Evolutionary conservation across 2,329 filamentous ascomycete species (phyloP), one percentile per base, ranked within the genome.

Genomic region (Madurella fahalii): DNA sequence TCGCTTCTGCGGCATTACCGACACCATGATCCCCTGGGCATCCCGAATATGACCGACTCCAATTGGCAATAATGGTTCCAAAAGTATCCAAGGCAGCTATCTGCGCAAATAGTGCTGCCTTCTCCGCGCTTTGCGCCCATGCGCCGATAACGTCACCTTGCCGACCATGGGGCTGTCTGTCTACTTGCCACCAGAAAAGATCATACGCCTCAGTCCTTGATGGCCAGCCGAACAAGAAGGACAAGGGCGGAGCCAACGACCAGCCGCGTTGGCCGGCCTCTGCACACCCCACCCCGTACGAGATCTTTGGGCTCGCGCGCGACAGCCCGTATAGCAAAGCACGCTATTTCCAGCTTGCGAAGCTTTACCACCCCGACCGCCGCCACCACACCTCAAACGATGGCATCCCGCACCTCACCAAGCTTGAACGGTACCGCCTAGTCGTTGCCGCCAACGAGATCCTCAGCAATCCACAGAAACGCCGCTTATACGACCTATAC

Each of bases 311-410:
- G 57, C 70, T 75, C 46, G 64, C 70, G 50, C 70, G 72, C 32
- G 75, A 76, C 54, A 84, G 83, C 13, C 80, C 84, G 2, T 97
- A 99, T 71, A 86, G 82, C 58, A 97, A 99, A 72, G 74, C 79
- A 42, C 84, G 84, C 56, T 99, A 91, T 78, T 94, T 95, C 71
- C 82, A 93, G 66, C 82, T 99, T 50, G 94, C 95, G 54, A 99
- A 97, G 75, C 77, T 95, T 45, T 99, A 99, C 74, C 94, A 99
- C 67, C 94, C 94, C 0, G 94, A 99, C 70, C 82, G 81, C 7
- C 69, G 73, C 56, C 70, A 74, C 57, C 68, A 75, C 50, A 69
- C 68, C 15, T 60, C 71, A 18, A 69, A 70, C 61, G 71, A 72
- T 58, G 69, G 70, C 8, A 68, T 88, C 12, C 76, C 89, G 0